phyloP scores from a whole-genome alignment of 257 asterid genomes.

The Nicotiana noctiflora region DNA sequence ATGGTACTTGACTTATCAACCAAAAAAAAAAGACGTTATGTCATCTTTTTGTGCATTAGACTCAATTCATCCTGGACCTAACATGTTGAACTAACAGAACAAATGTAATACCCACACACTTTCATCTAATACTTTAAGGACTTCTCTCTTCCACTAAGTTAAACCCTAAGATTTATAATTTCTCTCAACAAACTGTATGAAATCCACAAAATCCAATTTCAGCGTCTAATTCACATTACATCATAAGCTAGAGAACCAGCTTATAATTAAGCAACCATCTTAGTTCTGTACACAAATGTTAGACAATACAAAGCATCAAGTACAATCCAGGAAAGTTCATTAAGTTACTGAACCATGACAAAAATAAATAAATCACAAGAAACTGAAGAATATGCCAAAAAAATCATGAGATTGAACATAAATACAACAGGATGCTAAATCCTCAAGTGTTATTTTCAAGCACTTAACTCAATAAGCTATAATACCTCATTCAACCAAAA shows the following conservation, averaged over 20 bases:
- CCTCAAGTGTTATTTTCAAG: neutral
- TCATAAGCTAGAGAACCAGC: neutral
- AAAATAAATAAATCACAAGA: neutral
- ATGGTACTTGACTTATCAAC: neutral
- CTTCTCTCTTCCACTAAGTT: neutral
- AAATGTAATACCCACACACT: neutral
- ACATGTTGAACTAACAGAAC: no score
- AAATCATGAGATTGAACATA: neutral
- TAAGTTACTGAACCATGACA: neutral
- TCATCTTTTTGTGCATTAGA: neutral
- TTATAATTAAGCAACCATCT: neutral
- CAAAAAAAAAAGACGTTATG: neutral
- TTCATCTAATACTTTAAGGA: neutral
- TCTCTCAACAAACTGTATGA: neutral
- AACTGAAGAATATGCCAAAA: neutral
- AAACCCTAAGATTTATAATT: neutral
- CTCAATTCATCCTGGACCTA: neutral
- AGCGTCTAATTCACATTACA: neutral
- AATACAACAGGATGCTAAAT: neutral
- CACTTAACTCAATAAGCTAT: neutral
- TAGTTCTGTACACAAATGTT: neutral
- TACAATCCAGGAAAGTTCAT: neutral
- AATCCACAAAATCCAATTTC: neutral
- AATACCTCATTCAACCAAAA: constrained; percentile 99
- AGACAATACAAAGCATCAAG: neutral